Evolutionary conservation across 352 stramenopile genomes (phyloP), one percentile per base, ranked within the genome.

Genomic region (Phytophthora sansomeana): DNA sequence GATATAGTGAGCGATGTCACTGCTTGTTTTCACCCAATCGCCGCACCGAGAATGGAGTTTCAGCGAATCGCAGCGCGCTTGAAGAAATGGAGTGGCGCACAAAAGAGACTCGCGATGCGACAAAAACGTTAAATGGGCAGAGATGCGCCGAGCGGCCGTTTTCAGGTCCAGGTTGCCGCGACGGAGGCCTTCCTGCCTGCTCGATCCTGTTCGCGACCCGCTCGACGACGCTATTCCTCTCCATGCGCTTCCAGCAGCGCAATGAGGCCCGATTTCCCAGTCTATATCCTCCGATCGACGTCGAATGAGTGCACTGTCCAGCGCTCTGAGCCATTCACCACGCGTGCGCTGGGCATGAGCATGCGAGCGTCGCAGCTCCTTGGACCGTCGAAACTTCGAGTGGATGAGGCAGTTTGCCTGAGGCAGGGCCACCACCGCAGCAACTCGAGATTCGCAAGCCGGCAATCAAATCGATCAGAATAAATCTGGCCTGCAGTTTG

Each of bases 51-150:
- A 38, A 24, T 4, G 9, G 4, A 49, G 28, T 55, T 63, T 62
- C 21, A 17, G 30, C 55, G 41, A 62, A 62, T 62, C 41, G 43
- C 43, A 49, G 17, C 19, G 29, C 30, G 30, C 36, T 65, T 57
- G 46, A 63, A 58, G n/a, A 42, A 46, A 29, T 54, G 24, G 41
- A 55, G 59, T 62, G 41, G 52, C 14, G 36, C 51, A 67, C 59
- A 55, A 29, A 38, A 24, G 2, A 8, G 14, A 32, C 28, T n/a
- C 38, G 49, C 5, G 6, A 0, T 17, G 19, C 16, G 42, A n/a
- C 6, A 42, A 51, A 52, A 36, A 24, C 63, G 63, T 76, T 76
- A 69, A 76, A 67, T 53, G 29, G 13, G 5, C 63, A 73, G 46
- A 47, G 26, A 47, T 39, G 46, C 21, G 59, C 38, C 46, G 14